Evolutionary conservation across 805 yeast genomes (phyloP).

Genomic region (Saccharomycopsis fermentans): DNA sequence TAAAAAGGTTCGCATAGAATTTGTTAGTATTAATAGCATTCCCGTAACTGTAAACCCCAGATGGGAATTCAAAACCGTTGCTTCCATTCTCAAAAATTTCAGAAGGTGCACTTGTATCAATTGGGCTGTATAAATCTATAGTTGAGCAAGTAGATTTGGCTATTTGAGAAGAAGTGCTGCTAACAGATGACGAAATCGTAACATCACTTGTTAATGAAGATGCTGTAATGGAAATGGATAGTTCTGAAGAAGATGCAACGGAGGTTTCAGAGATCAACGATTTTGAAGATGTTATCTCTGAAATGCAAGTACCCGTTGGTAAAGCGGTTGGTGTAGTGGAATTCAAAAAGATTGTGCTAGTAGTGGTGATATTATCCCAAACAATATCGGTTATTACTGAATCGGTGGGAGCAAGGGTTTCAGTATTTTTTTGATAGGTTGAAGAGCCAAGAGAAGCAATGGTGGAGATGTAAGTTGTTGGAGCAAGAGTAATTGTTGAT

Average conservation of each 20-base stretch:
- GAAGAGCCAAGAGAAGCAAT: background rate
- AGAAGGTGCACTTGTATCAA: constrained; percentile 37
- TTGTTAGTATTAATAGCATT: constrained; percentile 50
- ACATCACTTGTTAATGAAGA: background rate
- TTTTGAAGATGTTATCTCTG: background rate
- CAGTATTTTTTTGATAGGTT: background rate
- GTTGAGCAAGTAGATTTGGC: constrained; percentile 2
- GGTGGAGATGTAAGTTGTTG: background rate
- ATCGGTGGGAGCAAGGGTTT: background rate
- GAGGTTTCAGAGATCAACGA: background rate
- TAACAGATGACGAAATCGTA: background rate
- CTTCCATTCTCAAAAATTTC: constrained; percentile 36
- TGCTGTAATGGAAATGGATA: background rate
- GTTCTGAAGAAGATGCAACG: background rate
- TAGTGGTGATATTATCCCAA: background rate
- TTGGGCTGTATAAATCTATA: constrained; percentile 38
- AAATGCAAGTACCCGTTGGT: background rate
- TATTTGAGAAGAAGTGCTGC: background rate
- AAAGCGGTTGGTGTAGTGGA: background rate
- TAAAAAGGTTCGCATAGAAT: constrained; percentile 62
- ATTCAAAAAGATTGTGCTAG: background rate
- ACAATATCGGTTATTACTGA: background rate
- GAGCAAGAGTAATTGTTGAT: background rate
- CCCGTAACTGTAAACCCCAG: constrained; percentile 33
- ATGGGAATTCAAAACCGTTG: constrained; percentile 37